Evolutionary conservation across 352 stramenopile species (phyloP).

Genomic region (Thraustochytrium sp.): DNA sequence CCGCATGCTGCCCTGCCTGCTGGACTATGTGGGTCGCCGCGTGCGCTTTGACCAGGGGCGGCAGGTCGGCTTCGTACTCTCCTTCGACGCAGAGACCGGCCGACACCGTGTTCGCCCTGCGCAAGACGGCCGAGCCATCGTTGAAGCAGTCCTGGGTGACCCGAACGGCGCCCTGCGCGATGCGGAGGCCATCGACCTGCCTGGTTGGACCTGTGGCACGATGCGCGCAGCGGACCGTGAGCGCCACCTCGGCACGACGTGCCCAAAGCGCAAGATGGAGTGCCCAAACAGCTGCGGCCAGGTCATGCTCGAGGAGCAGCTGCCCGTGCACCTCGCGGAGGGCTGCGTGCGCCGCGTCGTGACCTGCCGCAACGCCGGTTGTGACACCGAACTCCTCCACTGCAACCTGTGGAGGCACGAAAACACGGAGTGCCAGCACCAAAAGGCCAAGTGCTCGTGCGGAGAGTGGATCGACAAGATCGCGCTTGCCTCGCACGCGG

Average conservation of each 20-base stretch:
- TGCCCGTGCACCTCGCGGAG: slow-evolving; percentile 17
- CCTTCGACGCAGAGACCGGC: not conserved
- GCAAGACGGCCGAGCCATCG: not conserved
- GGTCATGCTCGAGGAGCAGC: slow-evolving; percentile 40
- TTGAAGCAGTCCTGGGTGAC: not conserved
- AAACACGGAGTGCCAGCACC: slow-evolving; percentile 46
- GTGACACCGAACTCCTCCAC: slow-evolving; percentile 2
- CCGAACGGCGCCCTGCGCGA: not conserved
- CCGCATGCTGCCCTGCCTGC: slow-evolving; percentile 5
- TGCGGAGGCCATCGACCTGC: not conserved
- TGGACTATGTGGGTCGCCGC: slow-evolving; percentile 11
- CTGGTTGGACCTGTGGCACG: not conserved
- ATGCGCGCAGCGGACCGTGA: not conserved
- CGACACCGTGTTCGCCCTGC: not conserved
- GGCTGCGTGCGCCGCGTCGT: slow-evolving; percentile 41
- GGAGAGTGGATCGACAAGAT: slow-evolving; percentile 29
- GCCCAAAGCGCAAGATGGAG: slow-evolving; percentile 24
- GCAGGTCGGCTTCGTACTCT: not conserved
- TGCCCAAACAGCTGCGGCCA: slow-evolving; percentile 45
- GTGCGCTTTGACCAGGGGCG: not conserved
- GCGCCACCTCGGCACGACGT: not conserved
- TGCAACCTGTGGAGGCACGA: slow-evolving; percentile 35
- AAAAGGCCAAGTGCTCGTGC: slow-evolving; percentile 44
- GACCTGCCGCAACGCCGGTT: slow-evolving; percentile 38
- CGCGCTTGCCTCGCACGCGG: not conserved